These are phyloP conservation scores for Saccharomyces hybrid DNA, from an alignment of 1,139 yeast genomes.

Conservation along the genomic window DNA sequence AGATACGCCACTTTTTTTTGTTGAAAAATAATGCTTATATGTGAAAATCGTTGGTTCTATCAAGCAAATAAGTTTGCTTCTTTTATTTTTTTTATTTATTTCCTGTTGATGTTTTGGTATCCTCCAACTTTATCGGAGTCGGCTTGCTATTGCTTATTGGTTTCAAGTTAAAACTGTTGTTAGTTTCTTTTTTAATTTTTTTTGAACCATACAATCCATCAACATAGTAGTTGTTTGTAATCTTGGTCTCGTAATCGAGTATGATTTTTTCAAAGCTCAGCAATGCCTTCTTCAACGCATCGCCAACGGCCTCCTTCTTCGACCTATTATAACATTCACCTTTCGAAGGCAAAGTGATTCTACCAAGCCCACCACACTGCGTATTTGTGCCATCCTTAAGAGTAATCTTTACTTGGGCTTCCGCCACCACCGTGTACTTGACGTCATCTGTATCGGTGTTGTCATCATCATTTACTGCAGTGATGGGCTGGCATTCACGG, in stretches of 20 bases:
- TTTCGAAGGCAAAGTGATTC: constrained; percentile 19
- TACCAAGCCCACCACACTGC: constrained; percentile 24
- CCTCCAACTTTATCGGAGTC: background rate
- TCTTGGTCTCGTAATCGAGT: constrained; percentile 22
- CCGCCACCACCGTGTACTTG: constrained; percentile 22
- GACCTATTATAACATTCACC: constrained; percentile 28
- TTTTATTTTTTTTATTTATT: background rate
- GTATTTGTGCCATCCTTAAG: constrained; percentile 30
- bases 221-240: constrained; percentile 25
- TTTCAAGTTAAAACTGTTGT: background rate
- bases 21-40: background rate
- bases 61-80: background rate
- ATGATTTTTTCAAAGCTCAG: constrained; percentile 26
- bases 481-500: constrained; percentile 12
- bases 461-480: background rate
- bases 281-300: constrained; percentile 26
- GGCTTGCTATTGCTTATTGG: background rate
- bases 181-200: constrained; percentile 5
- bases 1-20: background rate
- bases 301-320: constrained; percentile 26
- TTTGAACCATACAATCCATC: constrained; percentile 25
- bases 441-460: constrained; percentile 5
- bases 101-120: background rate
- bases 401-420: constrained; percentile 24
- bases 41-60: background rate